Evolutionary conservation across 768 basidiomycete species (phyloP), one percentile per base, ranked within the genome.

Genomic region (Stropharia rugosoannulata): DNA sequence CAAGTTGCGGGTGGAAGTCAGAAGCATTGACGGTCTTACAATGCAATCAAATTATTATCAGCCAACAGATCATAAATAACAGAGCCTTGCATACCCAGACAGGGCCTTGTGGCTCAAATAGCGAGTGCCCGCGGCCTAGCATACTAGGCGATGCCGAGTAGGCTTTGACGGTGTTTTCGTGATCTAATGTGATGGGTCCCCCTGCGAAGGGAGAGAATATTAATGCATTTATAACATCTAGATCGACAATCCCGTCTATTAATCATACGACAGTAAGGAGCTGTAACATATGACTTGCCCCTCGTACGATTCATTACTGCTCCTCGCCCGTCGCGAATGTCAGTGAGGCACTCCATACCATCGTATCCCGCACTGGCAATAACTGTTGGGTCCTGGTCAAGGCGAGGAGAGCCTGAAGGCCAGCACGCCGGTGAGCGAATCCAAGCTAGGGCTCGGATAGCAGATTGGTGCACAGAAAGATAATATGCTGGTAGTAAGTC

Each of bases 1-100:
- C 90, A 4, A 96, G 71, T 66, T 94, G 91, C 5, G 93, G 87
- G 63, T 98, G 96, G 64, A 87, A 89, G 44, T 96, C 90, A 0
- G 95, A 96, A 1, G 85, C 76, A 53, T 79, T 75, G 25, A 95
- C 68, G 53, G 79, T 82, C 95, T 95, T 63, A 15, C 52, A 25
- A 27, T n/a, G 55, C 10, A 51, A 50, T 13, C 42, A 47, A 43
- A 9, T 40, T 7, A 41, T n/a, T 9, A 16, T 4, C 11, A 9
- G 12, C 50, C n/a, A 46, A 13, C 25, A 36, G 19, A 48, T 36
- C 43, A 25, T 13, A 42, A 42, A 1, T 37, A 25, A n/a, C 7
- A 18, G 18, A 5, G 35, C 12, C 11, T 39, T 47, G 25, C 32
- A 18, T 59, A 95, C 94, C 93, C 90, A 93, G 55, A 90, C 80